These are phyloP conservation scores for Tympanopsis confertula DNA, from an alignment of 2,329 filamentous ascomycete species.

Conservation along the genomic window DNA sequence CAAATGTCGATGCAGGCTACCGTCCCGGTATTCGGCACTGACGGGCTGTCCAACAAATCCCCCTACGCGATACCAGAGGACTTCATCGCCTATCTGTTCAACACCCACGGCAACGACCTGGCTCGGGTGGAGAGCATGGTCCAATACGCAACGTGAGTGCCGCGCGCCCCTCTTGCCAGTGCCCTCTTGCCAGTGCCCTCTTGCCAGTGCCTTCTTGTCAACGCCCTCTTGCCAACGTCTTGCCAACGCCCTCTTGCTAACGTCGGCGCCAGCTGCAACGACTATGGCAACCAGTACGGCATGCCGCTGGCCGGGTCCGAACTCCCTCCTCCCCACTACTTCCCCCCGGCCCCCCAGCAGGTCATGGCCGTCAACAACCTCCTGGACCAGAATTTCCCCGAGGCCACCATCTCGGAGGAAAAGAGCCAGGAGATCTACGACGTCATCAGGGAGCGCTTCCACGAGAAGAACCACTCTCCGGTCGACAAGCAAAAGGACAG, in stretches of 20 bases:
- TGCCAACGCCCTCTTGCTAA: too few species aligned
- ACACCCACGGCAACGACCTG: not conserved
- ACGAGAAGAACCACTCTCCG: slow-evolving; percentile 66
- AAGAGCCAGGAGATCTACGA: slow-evolving; percentile 77
- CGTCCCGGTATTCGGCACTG: not conserved
- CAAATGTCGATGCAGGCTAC: not conserved
- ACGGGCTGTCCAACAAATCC: not conserved
- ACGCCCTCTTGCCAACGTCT: too few species aligned
- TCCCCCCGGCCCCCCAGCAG: slow-evolving; percentile 55
- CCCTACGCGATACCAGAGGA: not conserved
- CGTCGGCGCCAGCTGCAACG: not conserved
- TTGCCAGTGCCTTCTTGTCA: too few species aligned
- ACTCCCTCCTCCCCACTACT: slow-evolving; percentile 33
- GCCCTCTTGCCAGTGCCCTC: too few species aligned
- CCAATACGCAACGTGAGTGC: not conserved
- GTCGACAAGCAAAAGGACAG: slow-evolving; percentile 65
- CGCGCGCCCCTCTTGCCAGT: too few species aligned
- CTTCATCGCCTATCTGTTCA: not conserved
- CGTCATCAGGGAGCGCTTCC: slow-evolving; percentile 69
- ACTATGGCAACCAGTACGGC: not conserved
- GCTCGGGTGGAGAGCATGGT: not conserved
- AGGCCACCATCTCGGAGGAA: slow-evolving; percentile 73
- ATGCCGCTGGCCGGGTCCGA: not conserved
- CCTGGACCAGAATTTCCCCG: slow-evolving; percentile 68
- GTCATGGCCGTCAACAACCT: slow-evolving; percentile 88